Evolutionary conservation across 164 flowering plant species (phyloP).

Genomic region (Vitis riparia): DNA sequence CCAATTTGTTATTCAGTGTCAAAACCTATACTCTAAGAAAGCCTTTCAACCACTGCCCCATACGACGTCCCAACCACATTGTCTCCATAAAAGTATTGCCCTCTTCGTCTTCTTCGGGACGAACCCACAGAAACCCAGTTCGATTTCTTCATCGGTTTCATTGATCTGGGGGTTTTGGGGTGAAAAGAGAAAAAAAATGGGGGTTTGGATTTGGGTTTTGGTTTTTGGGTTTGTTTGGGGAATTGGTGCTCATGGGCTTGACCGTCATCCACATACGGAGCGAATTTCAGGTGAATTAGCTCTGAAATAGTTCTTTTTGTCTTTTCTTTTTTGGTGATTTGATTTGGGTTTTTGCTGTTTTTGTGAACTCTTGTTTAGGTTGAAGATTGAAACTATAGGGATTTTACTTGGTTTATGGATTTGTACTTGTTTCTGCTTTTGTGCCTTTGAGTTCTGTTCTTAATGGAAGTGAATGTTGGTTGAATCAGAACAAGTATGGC

Average conservation of each 20-base stretch:
- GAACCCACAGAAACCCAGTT: constrained; percentile 5
- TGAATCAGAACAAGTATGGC: too few relatives aligned
- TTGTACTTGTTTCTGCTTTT: too few relatives aligned
- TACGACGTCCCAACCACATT: constrained; percentile 31
- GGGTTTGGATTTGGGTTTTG: constrained; percentile 10
- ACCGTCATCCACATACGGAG: constrained; percentile 19
- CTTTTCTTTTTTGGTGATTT: not conserved
- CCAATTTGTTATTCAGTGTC: constrained; percentile 11
- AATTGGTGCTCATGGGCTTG: constrained; percentile 8
- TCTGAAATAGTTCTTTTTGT: not conserved
- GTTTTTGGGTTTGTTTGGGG: not conserved
- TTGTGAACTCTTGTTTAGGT: not conserved
- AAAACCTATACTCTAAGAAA: constrained; percentile 21
- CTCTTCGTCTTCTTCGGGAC: not conserved
- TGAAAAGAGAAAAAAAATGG: constrained; percentile 4
- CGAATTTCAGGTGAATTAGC: constrained; percentile 29
- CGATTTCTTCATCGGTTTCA: not conserved
- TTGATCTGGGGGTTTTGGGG: not conserved
- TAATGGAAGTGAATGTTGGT: too few relatives aligned
- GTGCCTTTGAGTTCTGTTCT: too few relatives aligned
- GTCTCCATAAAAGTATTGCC: constrained; percentile 6
- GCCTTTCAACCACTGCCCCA: constrained; percentile 29
- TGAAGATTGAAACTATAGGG: too few relatives aligned
- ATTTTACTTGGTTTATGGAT: too few relatives aligned
- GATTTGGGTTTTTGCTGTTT: not conserved